These are phyloP conservation scores for Tylopilus subfusipes DNA, from an alignment of 768 basidiomycete genomes.

Conservation along the genomic window DNA sequence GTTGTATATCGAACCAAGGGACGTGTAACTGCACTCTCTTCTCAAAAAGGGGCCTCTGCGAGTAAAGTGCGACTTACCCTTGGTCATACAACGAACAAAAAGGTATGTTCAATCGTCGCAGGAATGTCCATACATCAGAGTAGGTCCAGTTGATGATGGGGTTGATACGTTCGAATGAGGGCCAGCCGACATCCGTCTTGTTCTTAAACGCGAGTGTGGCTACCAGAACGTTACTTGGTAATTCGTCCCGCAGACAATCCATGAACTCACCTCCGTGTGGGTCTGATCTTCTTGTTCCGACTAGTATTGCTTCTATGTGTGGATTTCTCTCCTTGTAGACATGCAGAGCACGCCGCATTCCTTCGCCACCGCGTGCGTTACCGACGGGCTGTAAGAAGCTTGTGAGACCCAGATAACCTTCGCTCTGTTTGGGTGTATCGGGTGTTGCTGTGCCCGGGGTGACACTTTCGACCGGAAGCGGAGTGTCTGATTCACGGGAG, in stretches of 20 bases:
- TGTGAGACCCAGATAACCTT: conserved; percentile 1
- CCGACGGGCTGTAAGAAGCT: conserved; percentile 39
- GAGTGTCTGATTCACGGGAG: conserved; percentile 35
- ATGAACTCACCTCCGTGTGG: conserved; percentile 87
- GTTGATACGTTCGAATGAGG: conserved; percentile 83
- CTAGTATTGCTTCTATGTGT: conserved; percentile 73
- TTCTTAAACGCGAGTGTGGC: conserved; percentile 69
- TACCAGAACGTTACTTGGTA: conserved; percentile 27
- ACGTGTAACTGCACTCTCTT: conserved; percentile 73
- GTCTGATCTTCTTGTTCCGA: conserved; percentile 87
- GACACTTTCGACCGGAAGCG: conserved; percentile 46
- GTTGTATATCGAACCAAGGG: conserved; percentile 92
- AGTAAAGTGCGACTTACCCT: conserved; percentile 53
- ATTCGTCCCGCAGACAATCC: neutral
- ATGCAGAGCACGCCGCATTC: conserved; percentile 77
- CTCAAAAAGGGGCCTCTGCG: neutral
- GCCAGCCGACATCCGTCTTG: conserved; percentile 90
- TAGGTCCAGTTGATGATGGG: conserved; percentile 98
- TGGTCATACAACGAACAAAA: conserved; percentile 90
- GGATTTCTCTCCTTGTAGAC: conserved; percentile 66
- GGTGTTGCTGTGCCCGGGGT: conserved; percentile 33
- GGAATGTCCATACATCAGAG: conserved; percentile 82
- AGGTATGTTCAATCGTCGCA: conserved; percentile 68
- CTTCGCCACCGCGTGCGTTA: conserved; percentile 57
- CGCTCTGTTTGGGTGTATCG: conserved; percentile 3